phyloP scores from a whole-genome alignment of 1,284 basidiomycete genomes.

The Ustilago trichophora region DNA sequence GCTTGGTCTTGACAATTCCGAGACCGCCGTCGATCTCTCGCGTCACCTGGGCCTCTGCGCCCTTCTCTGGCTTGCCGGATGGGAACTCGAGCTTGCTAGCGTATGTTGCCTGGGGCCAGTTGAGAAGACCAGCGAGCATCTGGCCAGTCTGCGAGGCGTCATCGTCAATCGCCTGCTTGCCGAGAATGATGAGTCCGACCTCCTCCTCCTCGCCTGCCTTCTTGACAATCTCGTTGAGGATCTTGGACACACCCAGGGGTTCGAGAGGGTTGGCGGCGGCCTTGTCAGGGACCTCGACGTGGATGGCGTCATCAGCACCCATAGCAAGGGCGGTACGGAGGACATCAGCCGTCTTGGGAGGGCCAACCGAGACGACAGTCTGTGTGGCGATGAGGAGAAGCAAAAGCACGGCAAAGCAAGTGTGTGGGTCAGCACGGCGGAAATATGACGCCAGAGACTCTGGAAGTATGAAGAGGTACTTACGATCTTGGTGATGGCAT shows the following conservation, averaged over 20 bases:
- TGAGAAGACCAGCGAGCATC: slow-evolving; percentile 92
- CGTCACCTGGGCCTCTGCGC: slow-evolving; percentile 78
- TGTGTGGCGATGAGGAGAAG: neutral
- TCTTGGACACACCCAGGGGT: slow-evolving; percentile 85
- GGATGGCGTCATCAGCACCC: slow-evolving; percentile 93
- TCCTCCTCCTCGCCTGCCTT: slow-evolving; percentile 72
- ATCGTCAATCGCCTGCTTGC: slow-evolving; percentile 99
- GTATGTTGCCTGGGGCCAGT: slow-evolving; percentile 94
- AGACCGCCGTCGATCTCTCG: slow-evolving; percentile 95
- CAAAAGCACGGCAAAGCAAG: neutral
- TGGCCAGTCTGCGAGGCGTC: slow-evolving; percentile 97
- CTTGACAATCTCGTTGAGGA: slow-evolving; percentile 80
- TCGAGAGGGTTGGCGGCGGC: slow-evolving; percentile 74
- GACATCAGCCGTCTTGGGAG: slow-evolving; percentile 86
- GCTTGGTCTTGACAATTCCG: slow-evolving; percentile 80
- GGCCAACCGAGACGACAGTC: slow-evolving; percentile 88
- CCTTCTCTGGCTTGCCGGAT: slow-evolving; percentile 71
- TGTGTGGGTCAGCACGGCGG: neutral
- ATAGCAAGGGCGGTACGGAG: slow-evolving; percentile 96
- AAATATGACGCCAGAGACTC: neutral
- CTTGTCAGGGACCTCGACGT: slow-evolving; percentile 80
- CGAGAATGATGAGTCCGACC: slow-evolving; percentile 89
- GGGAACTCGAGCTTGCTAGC: slow-evolving; percentile 84
- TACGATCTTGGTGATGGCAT: slow-evolving; percentile 67
- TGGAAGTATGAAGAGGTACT: no score